Evolutionary conservation across 495 filamentous ascomycete species (phyloP).

Genomic region (Trichoderma reesei): DNA sequence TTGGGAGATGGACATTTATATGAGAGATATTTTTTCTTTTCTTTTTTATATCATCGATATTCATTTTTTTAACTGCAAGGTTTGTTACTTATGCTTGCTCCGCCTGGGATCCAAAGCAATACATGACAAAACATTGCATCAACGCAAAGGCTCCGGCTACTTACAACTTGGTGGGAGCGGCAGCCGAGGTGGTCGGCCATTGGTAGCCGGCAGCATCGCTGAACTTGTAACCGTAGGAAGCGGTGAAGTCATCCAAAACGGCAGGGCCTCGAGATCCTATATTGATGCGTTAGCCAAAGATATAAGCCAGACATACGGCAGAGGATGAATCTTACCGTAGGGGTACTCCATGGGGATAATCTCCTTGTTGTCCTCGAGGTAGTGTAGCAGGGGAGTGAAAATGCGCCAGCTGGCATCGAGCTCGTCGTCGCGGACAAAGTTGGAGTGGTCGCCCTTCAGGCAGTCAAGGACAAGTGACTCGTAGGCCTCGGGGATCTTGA

Average conservation of each 20-base stretch:
- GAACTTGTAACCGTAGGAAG: conserved; percentile 97
- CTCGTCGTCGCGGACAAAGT: conserved; percentile 99
- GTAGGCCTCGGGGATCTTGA: conserved; percentile 99
- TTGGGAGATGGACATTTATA: not conserved
- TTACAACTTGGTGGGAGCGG: conserved; percentile 63
- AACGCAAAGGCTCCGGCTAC: conserved; percentile 15
- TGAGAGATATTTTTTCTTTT: not conserved
- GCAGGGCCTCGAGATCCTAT: conserved; percentile 91
- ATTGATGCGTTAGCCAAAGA: not conserved
- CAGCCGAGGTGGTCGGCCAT: conserved; percentile 64
- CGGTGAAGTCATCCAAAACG: conserved; percentile 95
- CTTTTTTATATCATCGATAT: not conserved
- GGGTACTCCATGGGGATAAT: conserved; percentile 99
- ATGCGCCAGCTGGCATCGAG: conserved; percentile 98
- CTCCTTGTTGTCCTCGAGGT: conserved; percentile 97
- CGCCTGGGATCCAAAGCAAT: not conserved
- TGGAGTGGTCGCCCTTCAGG: conserved; percentile 98
- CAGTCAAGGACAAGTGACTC: conserved; percentile 96
- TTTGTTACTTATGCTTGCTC: not conserved
- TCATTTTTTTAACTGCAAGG: not conserved
- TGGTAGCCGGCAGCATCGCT: conserved; percentile 94
- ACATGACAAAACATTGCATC: not conserved
- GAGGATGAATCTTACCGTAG: conserved; percentile 62
- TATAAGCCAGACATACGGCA: conserved; percentile 9
- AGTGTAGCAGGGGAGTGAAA: conserved; percentile 94